Percentiles rank a stretch among this genome's conserved stretches.
These are phyloP conservation scores for Chrysochromulina parva DNA, from an alignment of 78 protist genomes.

Conservation along the genomic window DNA sequence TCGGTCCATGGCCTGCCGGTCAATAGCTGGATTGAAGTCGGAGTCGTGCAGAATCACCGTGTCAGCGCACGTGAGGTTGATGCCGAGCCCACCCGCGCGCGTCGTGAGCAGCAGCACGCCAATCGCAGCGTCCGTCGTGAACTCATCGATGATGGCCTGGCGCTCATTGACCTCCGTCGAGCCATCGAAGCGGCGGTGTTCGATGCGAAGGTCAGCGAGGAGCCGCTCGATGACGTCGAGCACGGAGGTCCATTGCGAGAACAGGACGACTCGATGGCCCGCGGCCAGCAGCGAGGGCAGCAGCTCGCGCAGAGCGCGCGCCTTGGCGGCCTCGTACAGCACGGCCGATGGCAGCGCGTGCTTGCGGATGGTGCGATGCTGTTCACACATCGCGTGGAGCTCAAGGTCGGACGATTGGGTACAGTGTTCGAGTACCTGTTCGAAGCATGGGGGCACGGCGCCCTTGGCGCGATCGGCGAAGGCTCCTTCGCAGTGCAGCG, in stretches of 20 bases:
- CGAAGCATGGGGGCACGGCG: too few relatives aligned
- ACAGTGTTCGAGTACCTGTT: background rate
- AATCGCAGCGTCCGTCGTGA: constrained; percentile 70
- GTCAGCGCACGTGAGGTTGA: constrained; percentile 95
- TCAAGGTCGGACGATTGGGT: background rate
- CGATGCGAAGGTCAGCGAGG: constrained; percentile 68
- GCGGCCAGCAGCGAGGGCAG: constrained; percentile 51
- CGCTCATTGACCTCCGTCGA: constrained; percentile 79
- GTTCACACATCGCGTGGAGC: background rate
- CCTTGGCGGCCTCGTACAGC: constrained; percentile 69
- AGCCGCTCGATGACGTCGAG: constrained; percentile 91
- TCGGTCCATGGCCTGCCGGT: constrained; percentile 90
- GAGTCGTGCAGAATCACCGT: constrained; percentile 91
- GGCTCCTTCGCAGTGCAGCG: background rate
- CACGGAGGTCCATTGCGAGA: constrained; percentile 48
- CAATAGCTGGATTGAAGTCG: constrained; percentile 95
- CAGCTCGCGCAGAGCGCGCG: constrained; percentile 69
- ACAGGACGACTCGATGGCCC: too few relatives aligned
- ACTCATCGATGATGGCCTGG: constrained; percentile 75
- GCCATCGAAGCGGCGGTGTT: constrained; percentile 93
- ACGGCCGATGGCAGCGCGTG: background rate
- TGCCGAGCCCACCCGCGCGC: constrained; percentile 93
- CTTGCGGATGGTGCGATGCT: background rate
- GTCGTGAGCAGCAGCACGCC: constrained; percentile 85
- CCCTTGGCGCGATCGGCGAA: background rate